Base-by-base conservation (phyloP, 306 rosid genomes). In the Dryas octopetala region DNA sequence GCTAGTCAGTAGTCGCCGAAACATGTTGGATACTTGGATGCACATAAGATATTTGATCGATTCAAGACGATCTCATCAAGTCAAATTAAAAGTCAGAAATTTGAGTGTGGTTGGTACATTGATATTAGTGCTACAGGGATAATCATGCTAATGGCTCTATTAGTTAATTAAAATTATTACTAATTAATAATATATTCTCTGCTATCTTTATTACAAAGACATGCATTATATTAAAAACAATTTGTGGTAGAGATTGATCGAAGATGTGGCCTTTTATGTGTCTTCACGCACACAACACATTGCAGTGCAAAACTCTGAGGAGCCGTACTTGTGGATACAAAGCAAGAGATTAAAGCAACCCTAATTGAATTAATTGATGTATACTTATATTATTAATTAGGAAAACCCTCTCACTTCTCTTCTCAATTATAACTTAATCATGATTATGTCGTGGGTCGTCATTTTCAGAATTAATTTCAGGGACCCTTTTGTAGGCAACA, bases 391-490 rank as follows among this genome's bases (percentile, higher is more conserved):
- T 38, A 28, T 60, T 43, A 28, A 60, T 60, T 28, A 28, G 11
- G 65, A 28, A 47, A 47, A 16, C 51, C 23, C 44, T 14, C 23
- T 3, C 74, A 70, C 49, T 54, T 14, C 41, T 51, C 5, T 38
- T 14, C 17, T 62, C 14, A 13, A 32, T 32, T 32, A 32, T 40
- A 14, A 32, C 23, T 15, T 64, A 11, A 11, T 41, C 43, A 70
- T 70, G 70, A 61, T 61, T 62, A 43, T 62, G 49, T 40, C 14
- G 76, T 41, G 70, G 46, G 71, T 19, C 73, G 78, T 74, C 62
- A n/a, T 17, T 75, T 32, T 32, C 38, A 32, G 38, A 32, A 68
- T 62, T 62, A 32, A 68, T 62, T 62, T 28, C 12, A 7, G 4
- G 13, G 7, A 57, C 49, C 11, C 48, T 70, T 68, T 14, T 74